Evolutionary conservation across 257 asterid species (phyloP), one percentile per base, ranked within the genome.

Genomic region (Scutellaria barbata): DNA sequence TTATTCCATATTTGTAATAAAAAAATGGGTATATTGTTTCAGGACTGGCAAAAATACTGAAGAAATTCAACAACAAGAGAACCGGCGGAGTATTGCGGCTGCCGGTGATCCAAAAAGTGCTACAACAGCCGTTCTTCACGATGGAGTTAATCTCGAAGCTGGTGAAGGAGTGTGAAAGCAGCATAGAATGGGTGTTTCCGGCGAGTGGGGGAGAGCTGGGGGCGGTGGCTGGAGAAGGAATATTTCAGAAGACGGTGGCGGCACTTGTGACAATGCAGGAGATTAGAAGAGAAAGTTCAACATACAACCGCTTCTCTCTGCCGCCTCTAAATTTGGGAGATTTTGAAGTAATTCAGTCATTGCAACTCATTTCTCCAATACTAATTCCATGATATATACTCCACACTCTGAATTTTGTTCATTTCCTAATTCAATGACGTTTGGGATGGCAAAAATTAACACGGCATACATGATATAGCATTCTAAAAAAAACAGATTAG

Each of bases 251-350:
- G 79, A 87, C 97, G 58, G 94, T 92, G 76, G 97, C 94, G 12
- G 98, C 99, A 2, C 88, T 95, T 2, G 47, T 92, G 40, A 88
- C 87, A 0, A 90, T 95, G 99, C 86, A 87, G 74, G 97, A 90
- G 74, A 92, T 95, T 42, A 85, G 99, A 77, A 90, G 87, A 41
- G 92, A 88, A 13, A 95, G 99, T 86, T 95, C 98, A 0, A 95
- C 99, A 17, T 86, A 84, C 70, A 82, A 95, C 67, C 94, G 81
- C 13, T 92, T 88, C 40, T 95, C 99, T 3, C 79, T 95, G 74
- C 99, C 98, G 58, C 98, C 98, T 5, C 96, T 88, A 54, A 83
- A 82, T 43, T 72, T 88, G 74, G 86, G 87, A 3, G 99, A 92
- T 48, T 71, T 82, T 45, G 97, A 95, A 45, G 74, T 81, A 0